Evolutionary conservation across 768 basidiomycete species (phyloP), one percentile per base, ranked within the genome.

Genomic region (Tulasnella sp.): DNA sequence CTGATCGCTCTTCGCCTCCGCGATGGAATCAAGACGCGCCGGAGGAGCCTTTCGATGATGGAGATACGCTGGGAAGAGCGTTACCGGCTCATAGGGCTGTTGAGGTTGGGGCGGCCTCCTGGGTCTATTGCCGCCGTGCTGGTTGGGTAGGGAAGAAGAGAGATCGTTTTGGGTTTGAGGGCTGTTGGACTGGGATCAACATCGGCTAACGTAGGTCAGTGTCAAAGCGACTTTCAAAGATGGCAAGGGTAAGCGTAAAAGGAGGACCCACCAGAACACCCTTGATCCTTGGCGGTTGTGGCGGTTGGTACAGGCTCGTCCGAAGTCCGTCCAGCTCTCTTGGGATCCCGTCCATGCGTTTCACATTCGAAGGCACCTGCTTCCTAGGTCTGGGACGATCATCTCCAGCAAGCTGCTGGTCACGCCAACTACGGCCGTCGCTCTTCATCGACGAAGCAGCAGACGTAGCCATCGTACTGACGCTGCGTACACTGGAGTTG

Each of bases 381-480:
- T 55, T 60, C 53, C 59, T 62, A 52, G 44, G 56, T 57, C 53
- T 64, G 60, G 44, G 42, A 42, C 24, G 30, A 38, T 15, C 46
- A 15, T 31, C 10, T 44, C 8, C 29, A 8, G 46, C 31, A 5
- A 4, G 11, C 51, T 22, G 2, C 51, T 19, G 46, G 5, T 38
- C 29, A 15, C 46, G 25, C 41, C 53, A 42, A 21, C 58, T 50
- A 22, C 38, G 41, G 21, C 57, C 60, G 21, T 41, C 60, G 12
- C 25, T 31, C 42, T 38, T 53, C 49, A 66, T 64, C 3, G 76
- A 73, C 22, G 80, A 78, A 30, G 85, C 87, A 4, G 87, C 79
- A 64, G 85, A 87, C 15, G 89, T 92, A 45, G 87, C 88, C 58
- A 80, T 80, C 3, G 89, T 90, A 21, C 85, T 85, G 43, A 89